These are phyloP conservation scores for Amaranthus hypochondriacus DNA, from an alignment of 148 eudicot genomes.

Conservation along the genomic window DNA sequence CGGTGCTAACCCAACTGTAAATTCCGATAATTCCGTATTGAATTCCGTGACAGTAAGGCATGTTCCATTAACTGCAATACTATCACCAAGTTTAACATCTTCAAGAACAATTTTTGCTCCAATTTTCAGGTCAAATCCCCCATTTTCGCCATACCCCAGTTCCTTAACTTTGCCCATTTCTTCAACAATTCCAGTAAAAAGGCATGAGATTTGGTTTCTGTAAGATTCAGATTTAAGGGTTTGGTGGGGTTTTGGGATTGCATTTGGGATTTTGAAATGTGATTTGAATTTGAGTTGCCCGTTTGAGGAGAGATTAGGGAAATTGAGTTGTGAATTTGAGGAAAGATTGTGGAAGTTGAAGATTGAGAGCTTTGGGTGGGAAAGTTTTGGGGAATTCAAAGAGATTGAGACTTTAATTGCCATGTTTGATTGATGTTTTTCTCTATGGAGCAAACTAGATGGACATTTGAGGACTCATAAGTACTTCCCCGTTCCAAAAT, in stretches of 20 bases:
- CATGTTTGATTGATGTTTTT: not conserved
- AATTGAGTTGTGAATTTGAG: constrained; percentile 25
- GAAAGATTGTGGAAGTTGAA: constrained; percentile 12
- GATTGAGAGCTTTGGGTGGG: constrained; percentile 21
- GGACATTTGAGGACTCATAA: too few species aligned
- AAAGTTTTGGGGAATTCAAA: constrained; percentile 18
- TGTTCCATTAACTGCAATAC: constrained; percentile 86
- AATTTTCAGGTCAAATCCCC: constrained; percentile 65
- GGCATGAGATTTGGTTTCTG: constrained; percentile 31
- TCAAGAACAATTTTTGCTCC: constrained; percentile 57
- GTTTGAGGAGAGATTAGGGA: constrained; percentile 8
- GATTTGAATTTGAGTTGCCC: constrained; percentile 26
- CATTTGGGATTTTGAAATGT: constrained; percentile 32
- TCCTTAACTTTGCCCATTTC: constrained; percentile 72
- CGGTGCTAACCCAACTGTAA: constrained; percentile 70
- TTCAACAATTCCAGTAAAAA: constrained; percentile 92
- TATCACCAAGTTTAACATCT: constrained; percentile 82
- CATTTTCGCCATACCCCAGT: constrained; percentile 46
- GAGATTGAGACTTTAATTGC: constrained; percentile 6
- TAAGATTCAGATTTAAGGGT: constrained; percentile 21
- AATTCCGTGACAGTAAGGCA: constrained; percentile 83
- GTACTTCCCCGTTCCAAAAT: too few species aligned
- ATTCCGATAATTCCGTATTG: constrained; percentile 37
- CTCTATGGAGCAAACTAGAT: too few species aligned
- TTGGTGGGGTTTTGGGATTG: constrained; percentile 29